These are phyloP conservation scores for Malus asiatica DNA, from an alignment of 306 rosid genomes.

Conservation along the genomic window DNA sequence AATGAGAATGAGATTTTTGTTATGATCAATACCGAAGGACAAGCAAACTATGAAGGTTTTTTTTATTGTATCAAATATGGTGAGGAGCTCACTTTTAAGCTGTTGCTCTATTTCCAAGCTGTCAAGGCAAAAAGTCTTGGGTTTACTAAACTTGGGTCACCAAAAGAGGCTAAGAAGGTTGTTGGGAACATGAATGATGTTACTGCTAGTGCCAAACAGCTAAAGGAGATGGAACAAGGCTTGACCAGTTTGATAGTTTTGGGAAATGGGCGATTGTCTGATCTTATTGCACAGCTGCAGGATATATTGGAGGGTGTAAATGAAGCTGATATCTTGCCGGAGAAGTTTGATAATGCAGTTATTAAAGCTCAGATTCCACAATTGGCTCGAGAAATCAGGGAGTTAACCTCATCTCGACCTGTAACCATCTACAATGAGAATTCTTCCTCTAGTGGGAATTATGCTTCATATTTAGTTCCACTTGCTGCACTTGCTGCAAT, in stretches of 20 bases:
- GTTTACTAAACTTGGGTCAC: no score
- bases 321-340: slow-evolving; percentile 43
- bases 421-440: slow-evolving; percentile 50
- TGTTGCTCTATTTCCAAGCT: no score
- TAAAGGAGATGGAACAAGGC: slow-evolving; percentile 23
- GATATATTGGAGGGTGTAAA: slow-evolving; percentile 51
- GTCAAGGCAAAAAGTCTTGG: no score
- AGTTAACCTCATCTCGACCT: slow-evolving; percentile 54
- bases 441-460: slow-evolving; percentile 47
- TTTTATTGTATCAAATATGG: no score
- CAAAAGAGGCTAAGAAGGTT: no score
- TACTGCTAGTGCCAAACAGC: no score
- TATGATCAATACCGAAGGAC: no score
- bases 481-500: slow-evolving; percentile 74
- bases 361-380: slow-evolving; percentile 70
- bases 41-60: no score
- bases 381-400: slow-evolving; percentile 68
- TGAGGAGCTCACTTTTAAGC: no score
- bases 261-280: slow-evolving; percentile 55
- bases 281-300: slow-evolving; percentile 60
- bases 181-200: no score
- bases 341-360: slow-evolving; percentile 37
- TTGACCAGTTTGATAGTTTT: slow-evolving; percentile 68
- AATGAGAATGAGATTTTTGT: no score
- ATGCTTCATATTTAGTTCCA: slow-evolving; percentile 59